Base-by-base conservation (phyloP, 441 rosid species). In the Arabidopsis hybrid region DNA sequence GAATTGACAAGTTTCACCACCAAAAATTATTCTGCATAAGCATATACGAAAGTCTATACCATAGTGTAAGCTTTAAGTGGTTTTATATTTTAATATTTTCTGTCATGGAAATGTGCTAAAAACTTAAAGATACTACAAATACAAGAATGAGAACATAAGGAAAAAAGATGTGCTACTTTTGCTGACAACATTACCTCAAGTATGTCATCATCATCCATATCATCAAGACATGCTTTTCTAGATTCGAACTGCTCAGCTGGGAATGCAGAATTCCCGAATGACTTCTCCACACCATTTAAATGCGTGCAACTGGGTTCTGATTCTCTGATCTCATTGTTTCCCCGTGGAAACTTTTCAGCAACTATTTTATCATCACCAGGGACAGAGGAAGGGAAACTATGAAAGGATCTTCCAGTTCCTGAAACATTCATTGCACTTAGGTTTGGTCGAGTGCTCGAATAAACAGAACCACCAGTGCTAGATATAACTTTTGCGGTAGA, bases 131-230 rank as follows among this genome's bases (percentile, higher is more conserved):
- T 67, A 51, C 40, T 49, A 35, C 39, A 59, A 8, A 32, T 42
- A 1, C 36, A 47, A 75, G 18, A 68, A 2, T 62, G 46, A 36
- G 7, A 52, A 53, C 46, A 75, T 26, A 60, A 18, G 14, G 56
- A 50, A 49, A 57, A 49, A 57, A 16, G 3, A 57, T 69, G 17
- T 2, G 50, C 58, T 67, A 67, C 21, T 32, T 60, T 39, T 50
- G 72, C 18, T 21, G 26, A 21, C 34, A 12, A 14, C 69, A 74
- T 74, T 87, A 92, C 99, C 97, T 86, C 60, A 11, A 92, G 87
- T 80, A 91, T 79, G 72, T 89, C 99, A 67, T 87, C 90, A 12
- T 95, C 99, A 66, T 86, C 97, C 36, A 91, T 78, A 72, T 82
- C 88, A 79, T 86, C 89, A 79, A 78, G 65, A 74, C 80, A 78